Evolutionary conservation across 2,329 filamentous ascomycete species (phyloP), one percentile per base, ranked within the genome.

Genomic region (Ophiocordyceps australis): DNA sequence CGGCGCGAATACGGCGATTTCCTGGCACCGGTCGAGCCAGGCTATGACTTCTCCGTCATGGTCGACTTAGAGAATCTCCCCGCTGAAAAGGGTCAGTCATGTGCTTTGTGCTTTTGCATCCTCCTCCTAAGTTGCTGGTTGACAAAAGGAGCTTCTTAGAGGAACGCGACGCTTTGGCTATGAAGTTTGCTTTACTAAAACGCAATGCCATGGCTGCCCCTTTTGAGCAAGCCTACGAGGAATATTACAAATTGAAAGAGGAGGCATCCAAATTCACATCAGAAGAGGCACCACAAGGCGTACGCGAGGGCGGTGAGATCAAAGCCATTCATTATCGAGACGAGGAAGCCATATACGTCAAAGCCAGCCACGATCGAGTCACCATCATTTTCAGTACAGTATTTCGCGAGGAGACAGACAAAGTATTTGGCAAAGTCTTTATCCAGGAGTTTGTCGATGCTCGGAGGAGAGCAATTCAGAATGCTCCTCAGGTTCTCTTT

Each of bases 301-400:
- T 94, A 17, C 62, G 63, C 37, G 89, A 95, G 54, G 86, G 89
- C 26, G 85, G 86, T 30, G 73, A 89, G 39, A 76, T 95, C 31
- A 93, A 91, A 67, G 74, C 86, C 3, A 92, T 99, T 41, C 86
- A 95, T 53, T 98, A 99, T 58, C 79, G 89, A 29, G 91, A 99
- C 45, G 85, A 95, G 59, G 89, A 99, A 52, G 85, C 89, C 27
- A 95, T 99, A 46, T 98, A 92, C 53, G 77, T 98, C 59, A 95
- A 98, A 59, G 86, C 89, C 33, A 91, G 80, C 50, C 79, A 91
- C 57, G 89, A 99, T 50, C 74, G 89, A 43, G 89, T 99, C 27
- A 98, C 91, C 1, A 85, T 98, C 43, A 98, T 98, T 45, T 98
- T 98, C 65, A 93, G 83, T 55, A 98, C 89, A 22, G 71, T 95